Base-by-base conservation (phyloP, 345 rosid genomes). In the Sisymbrium altissimum region DNA sequence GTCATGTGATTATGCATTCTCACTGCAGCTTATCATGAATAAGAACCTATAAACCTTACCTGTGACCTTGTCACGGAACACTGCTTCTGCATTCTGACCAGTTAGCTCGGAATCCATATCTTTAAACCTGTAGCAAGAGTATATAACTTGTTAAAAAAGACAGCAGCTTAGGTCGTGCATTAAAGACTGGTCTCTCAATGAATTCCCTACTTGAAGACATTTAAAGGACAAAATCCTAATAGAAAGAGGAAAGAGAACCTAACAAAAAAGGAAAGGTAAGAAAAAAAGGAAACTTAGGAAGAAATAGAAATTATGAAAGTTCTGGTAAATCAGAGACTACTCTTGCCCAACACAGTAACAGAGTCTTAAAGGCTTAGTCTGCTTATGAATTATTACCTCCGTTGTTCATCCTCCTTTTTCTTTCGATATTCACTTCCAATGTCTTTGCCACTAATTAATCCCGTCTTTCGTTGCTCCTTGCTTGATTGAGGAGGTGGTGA, bases 61-160 rank as follows among this genome's bases (percentile, higher is more conserved):
- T 89, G 84, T 82, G 56, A 40, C 77, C 81, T 89, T 94, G 79
- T 89, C 97, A 75, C 99, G 99, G 79, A 74, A 92, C 29, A 95
- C 89, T 41, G 92, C 86, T 80, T 85, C 93, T 29, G 93, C 96
- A 73, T 87, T 96, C 68, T 72, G 82, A 40, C 97, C 97, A 30
- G 87, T 95, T 62, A 80, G 9, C 78, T 87, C 78, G 64, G 96
- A 84, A 82, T 90, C 96, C 97, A 92, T 84, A 57, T 81, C 82
- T 44, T 81, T 75, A 82, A 88, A 87, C 81, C 99, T 90, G 79
- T 58, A 68, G 27, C n/a, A 64, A 43, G 21, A 14, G 44, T 46
- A 69, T 46, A 69, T 18, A 29, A 9, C 14, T 69, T 55, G 60
- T 70, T 36, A 55, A 32, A 43, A 32, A 27, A 46, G 17, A 67